phyloP scores from a whole-genome alignment of 306 rosid species.

The Begonia loranthoides region DNA sequence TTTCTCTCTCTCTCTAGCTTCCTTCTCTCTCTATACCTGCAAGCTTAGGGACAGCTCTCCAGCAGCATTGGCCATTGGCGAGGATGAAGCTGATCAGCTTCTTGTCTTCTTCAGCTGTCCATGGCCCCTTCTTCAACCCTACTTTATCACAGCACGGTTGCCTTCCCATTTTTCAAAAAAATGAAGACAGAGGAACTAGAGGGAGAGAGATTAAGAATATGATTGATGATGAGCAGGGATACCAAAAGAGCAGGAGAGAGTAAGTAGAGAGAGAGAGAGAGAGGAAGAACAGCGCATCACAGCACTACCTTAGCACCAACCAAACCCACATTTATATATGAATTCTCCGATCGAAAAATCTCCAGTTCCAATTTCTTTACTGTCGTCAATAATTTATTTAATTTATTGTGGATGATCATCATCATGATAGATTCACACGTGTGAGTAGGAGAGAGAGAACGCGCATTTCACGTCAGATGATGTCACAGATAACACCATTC shows the following conservation, averaged over 20 bases:
- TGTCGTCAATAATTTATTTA: neutral
- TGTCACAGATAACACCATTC: neutral
- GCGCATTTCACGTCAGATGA: neutral
- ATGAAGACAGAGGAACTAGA: neutral
- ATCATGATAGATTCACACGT: neutral
- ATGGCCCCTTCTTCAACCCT: conserved; percentile 54
- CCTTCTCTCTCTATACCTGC: conserved; percentile 11
- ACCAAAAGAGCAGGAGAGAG: neutral
- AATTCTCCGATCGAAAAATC: too few species aligned
- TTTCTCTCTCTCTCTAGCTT: neutral
- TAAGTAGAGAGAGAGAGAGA: neutral
- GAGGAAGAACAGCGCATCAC: neutral
- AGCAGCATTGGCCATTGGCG: conserved; percentile 84
- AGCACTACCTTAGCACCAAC: neutral
- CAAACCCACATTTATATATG: neutral
- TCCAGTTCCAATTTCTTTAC: neutral
- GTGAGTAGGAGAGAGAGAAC: neutral
- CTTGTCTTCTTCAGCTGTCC: conserved; percentile 84
- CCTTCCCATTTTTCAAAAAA: conserved; percentile 49
- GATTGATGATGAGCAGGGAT: neutral
- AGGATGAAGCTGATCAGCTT: conserved; percentile 82
- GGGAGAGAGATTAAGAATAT: neutral
- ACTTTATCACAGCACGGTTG: conserved; percentile 99
- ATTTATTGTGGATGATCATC: too few species aligned
- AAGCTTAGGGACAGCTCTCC: conserved; percentile 96